Evolutionary conservation across 805 yeast genomes (phyloP).

Genomic region (Ogataea trehalophila): DNA sequence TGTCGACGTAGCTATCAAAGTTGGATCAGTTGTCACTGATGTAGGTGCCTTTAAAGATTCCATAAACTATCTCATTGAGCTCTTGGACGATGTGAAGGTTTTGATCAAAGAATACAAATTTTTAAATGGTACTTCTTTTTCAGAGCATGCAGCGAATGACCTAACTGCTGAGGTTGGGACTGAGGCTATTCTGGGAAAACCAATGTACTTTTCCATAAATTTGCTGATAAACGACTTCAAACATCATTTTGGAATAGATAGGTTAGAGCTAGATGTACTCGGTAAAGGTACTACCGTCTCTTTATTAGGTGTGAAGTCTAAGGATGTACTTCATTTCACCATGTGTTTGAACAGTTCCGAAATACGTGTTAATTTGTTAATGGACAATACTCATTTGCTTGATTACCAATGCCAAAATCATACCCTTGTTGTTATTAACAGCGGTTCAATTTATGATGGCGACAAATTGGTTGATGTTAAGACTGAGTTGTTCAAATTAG

Average conservation of each 20-base stretch:
- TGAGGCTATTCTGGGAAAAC: background rate
- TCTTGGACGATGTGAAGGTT: conserved; percentile 1
- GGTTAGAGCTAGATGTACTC: conserved; percentile 9
- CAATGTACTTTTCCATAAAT: conserved; percentile 17
- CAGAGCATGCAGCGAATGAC: background rate
- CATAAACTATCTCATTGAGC: conserved; percentile 1
- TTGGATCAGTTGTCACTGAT: conserved; percentile 14
- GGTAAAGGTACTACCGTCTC: conserved; percentile 19
- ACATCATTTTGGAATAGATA: conserved; percentile 20
- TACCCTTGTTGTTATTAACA: conserved; percentile 13
- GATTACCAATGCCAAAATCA: conserved; percentile 13
- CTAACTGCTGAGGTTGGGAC: background rate
- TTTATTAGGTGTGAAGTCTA: conserved; percentile 12
- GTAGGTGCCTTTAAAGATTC: conserved; percentile 6
- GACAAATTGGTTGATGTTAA: conserved; percentile 17
- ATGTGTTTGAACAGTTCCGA: conserved; percentile 7
- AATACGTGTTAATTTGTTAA: background rate
- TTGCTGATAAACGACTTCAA: conserved; percentile 16
- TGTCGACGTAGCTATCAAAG: conserved; percentile 15
- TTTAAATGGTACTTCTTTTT: background rate
- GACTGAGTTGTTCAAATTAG: conserved; percentile 11
- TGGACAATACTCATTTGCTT: conserved; percentile 10
- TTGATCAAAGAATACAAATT: no score
- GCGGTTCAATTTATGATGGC: conserved; percentile 20
- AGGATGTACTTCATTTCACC: conserved; percentile 19